phyloP scores from a whole-genome alignment of 2,329 filamentous ascomycete species.

The Ascochyta fabae region DNA sequence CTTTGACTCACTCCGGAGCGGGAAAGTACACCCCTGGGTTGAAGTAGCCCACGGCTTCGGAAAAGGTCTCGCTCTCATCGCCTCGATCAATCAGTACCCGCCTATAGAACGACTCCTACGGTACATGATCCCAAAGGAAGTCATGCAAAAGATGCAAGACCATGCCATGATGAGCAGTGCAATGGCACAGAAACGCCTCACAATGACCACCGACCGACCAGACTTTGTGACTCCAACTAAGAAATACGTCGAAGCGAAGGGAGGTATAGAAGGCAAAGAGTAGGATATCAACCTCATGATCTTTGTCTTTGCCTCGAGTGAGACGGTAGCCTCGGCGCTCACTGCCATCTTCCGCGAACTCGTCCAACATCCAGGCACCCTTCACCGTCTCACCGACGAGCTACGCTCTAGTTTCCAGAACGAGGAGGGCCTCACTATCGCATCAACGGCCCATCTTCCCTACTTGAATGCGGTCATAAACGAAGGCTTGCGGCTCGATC shows the following conservation, averaged over 20 bases:
- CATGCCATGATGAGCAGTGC: conserved; percentile 34
- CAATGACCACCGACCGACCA: conserved; percentile 25
- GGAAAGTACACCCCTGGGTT: conserved; percentile 51
- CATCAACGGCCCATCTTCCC: conserved; percentile 22
- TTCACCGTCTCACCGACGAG: conserved; percentile 35
- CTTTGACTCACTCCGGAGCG: conserved; percentile 48
- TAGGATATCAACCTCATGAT: conserved; percentile 49
- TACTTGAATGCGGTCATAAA: conserved; percentile 47
- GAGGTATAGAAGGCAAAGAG: conserved; percentile 33
- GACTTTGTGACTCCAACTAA: conserved; percentile 39
- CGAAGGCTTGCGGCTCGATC: conserved; percentile 46
- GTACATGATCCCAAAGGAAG: conserved; percentile 32
- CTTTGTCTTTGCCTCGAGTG: conserved; percentile 53
- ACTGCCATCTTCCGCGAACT: conserved; percentile 45
- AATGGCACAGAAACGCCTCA: conserved; percentile 33
- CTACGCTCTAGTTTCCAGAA: conserved; percentile 31
- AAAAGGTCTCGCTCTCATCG: conserved; percentile 40
- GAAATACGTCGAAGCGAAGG: conserved; percentile 30
- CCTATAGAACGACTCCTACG: conserved; percentile 32
- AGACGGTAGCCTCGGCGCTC: conserved; percentile 52
- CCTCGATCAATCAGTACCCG: conserved; percentile 33
- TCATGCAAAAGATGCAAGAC: conserved; percentile 29
- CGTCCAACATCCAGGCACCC: conserved; percentile 34
- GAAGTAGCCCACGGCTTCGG: conserved; percentile 35
- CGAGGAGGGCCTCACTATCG: conserved; percentile 33